Evolutionary conservation across 2,329 filamentous ascomycete genomes (phyloP), one percentile per base, ranked within the genome.

Genomic region (Paecilomyces sp.): DNA sequence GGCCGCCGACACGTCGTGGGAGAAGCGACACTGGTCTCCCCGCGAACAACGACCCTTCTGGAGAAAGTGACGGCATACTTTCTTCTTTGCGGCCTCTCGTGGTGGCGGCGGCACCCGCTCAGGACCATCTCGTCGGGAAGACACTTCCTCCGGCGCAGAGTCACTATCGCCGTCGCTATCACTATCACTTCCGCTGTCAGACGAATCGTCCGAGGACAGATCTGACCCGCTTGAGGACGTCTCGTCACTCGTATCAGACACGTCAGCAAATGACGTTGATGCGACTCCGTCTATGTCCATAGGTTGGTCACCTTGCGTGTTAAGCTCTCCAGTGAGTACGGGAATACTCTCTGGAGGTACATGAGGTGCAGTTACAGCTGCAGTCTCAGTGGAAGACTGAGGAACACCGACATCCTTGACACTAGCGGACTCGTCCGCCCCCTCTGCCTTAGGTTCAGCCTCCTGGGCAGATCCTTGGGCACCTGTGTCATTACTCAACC

Each of bases 11-110:
- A 62, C 61, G 30, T 79, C 76, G 58, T 81, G 79, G 8, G 68
- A 67, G 57, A 75, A 80, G 54, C 69, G 73, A 64, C 79, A 81
- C 36, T 67, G 68, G 18, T 72, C 68, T 1, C 78, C 79, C 47
- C 70, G 74, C 55, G 69, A 70, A 64, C 79, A 81, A 22, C 71
- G 72, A 8, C 77, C 77, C 15, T 61, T 74, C 24, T 73, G 74
- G 9, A 71, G 66, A 64, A 79, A 79, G 50, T 76, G 70, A 18
- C 69, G 74, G 64, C 79, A 81, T 4, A 69, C 52, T 28, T 67
- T 67, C 34, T 61, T 62, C 60, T 72, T 73, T 47, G 70, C 70
- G 28, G 61, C 63, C 31, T 72, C 70, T 31, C 75, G 74, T 3
- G 72, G 67, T 3, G 76, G 75, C 12, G 75, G 73, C 4, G 71